Evolutionary conservation across 305 asterid species (phyloP), one percentile per base, ranked within the genome.

Genomic region (Plantago lanceolata): DNA sequence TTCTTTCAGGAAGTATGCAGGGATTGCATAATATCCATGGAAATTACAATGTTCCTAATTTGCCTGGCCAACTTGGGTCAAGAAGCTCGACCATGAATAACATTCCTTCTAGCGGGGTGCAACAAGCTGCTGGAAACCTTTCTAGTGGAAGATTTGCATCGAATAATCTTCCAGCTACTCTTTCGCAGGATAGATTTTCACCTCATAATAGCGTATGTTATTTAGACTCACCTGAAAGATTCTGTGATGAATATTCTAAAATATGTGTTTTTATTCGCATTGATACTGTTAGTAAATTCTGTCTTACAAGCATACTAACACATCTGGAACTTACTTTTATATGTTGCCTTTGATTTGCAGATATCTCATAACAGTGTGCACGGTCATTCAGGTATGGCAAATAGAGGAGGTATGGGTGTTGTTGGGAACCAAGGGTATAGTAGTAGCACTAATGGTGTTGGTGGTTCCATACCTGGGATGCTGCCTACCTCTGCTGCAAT

Each of bases 381-480:
- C 75, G 95, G 84, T 74, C 96, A 84, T 78, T 83, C 99, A 57
- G 97, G 95, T 76, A 79, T 94, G 84, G 66, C 83, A 48, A 86
- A 61, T 68, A 81, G 97, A 79, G 94, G 93, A 76, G 97, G 85
- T 63, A 82, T 94, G 87, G 78, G 70, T 76, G 87, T 85, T 52
- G 84, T 86, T 44, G 97, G 99, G 68, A 94, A 83, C 76, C 91
- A 87, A 65, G 99, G 96, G 62, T 90, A 82, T 69, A 76, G 68
- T 68, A 79, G 84, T 75, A 84, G 79, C 81, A 67, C 80, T 14
- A 90, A 79, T 66, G 96, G 94, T 44, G 88, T 82, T 72, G 95
- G 96, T 71, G 95, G 94, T 76, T 90, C 97, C 60, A 85, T 90
- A 68, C 99, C 99, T 63, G 97, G 97, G 64, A 82, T 94, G 73